Conservation (phyloP, 2,329 filamentous ascomycete species). For the Curvularia sp. region DNA sequence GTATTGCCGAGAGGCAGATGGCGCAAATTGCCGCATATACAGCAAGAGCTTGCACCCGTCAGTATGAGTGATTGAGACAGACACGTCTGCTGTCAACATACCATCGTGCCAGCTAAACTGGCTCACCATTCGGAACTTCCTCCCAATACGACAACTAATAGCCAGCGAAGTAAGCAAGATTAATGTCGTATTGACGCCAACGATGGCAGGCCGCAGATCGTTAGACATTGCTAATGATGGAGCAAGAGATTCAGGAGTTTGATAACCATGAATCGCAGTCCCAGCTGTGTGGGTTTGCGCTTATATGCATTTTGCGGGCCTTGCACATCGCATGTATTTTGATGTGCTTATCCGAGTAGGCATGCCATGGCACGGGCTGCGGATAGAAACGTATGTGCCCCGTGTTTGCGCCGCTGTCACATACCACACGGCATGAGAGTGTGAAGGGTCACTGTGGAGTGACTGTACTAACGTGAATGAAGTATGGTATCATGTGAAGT, state of each 20-base stretch:
- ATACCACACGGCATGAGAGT: neutral
- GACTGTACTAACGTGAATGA: neutral
- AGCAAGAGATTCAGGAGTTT: neutral
- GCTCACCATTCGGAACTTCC: constrained; percentile 32
- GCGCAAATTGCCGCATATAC: constrained; percentile 34
- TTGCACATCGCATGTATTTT: neutral
- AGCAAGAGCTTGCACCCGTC: constrained; percentile 29
- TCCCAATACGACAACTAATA: constrained; percentile 32
- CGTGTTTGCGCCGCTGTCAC: neutral
- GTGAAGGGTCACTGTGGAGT: neutral
- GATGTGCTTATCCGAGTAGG: neutral
- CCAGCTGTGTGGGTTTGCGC: neutral
- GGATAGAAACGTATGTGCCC: constrained; percentile 2
- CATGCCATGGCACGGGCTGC: neutral
- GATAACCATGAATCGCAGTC: neutral
- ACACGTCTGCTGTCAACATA: constrained; percentile 12
- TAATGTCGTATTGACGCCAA: constrained; percentile 37
- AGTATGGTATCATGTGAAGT: neutral
- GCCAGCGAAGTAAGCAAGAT: constrained; percentile 35
- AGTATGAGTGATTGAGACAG: constrained; percentile 3
- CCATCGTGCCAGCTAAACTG: constrained; percentile 40
- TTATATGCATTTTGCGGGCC: constrained; percentile 6
- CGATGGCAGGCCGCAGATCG: constrained; percentile 25
- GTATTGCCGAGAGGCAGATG: constrained; percentile 34
- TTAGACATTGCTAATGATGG: constrained; percentile 17